A percentile compares a stretch with the other conserved stretches of the same genome.
Evolutionary conservation across 805 yeast genomes (phyloP).

Genomic region (Candida methanosorbosa): DNA sequence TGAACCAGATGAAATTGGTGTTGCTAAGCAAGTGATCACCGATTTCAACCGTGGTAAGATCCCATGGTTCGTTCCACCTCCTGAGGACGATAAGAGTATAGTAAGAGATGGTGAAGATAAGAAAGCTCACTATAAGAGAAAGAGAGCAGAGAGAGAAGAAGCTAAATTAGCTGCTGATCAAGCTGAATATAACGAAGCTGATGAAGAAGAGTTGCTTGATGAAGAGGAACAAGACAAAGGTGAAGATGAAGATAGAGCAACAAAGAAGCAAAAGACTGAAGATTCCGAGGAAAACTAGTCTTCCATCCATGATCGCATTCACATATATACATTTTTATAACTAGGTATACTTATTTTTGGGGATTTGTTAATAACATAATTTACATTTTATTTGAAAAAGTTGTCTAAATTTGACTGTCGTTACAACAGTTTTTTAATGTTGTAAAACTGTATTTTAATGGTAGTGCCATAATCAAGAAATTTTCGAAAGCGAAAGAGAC

Average conservation of each 20-base stretch:
- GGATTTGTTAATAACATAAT: too few species aligned
- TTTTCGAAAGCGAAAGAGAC: too few species aligned
- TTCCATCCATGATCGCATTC: too few species aligned
- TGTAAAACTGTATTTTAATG: too few species aligned
- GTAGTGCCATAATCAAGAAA: too few species aligned
- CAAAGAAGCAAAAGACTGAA: conserved; percentile 10
- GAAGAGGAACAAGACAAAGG: conserved; percentile 18
- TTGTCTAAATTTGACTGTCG: too few species aligned
- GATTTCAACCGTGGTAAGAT: conserved; percentile 96
- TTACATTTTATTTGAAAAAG: too few species aligned
- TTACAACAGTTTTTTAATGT: too few species aligned
- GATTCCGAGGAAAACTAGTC: conserved; percentile 10
- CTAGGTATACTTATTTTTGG: too few species aligned
- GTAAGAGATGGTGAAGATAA: conserved; percentile 50
- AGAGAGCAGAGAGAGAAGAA: conserved; percentile 40
- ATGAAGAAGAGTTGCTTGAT: conserved; percentile 12
- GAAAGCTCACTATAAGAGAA: conserved; percentile 43
- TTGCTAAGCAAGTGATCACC: conserved; percentile 80
- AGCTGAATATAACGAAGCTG: conserved; percentile 9
- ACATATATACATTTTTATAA: too few species aligned
- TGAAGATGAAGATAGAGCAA: conserved; percentile 9
- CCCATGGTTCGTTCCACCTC: conserved; percentile 97
- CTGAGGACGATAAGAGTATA: conserved; percentile 55
- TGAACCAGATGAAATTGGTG: conserved; percentile 93
- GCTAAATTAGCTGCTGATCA: conserved; percentile 21